Evolutionary conservation across 2,329 filamentous ascomycete species (phyloP), one percentile per base, ranked within the genome.

Genomic region (Ambrosiella xylebori): DNA sequence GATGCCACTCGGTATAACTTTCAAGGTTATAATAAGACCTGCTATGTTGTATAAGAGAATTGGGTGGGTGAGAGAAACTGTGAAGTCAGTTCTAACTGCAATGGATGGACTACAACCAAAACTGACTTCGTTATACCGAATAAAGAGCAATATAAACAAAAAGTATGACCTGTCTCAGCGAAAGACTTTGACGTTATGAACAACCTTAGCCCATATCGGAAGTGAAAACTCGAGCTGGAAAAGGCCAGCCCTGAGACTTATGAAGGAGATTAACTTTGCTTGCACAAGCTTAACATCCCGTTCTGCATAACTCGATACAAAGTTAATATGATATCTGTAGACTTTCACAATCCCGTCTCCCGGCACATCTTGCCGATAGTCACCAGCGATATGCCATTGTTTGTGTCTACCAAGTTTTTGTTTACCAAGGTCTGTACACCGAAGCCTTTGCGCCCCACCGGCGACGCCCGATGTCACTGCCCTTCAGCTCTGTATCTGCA

Each of bases 171-270:
- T 51, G 27, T 51, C 47, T 36, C 47, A 27, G 47, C 47, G 7
- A 51, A 51, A n/a, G 47, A 51, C 19, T 35, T 36, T 51, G 19
- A 15, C 15, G 44, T 17, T 8, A 47, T 47, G 44, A 47, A 5
- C 44, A 47, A 17, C 6, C 5, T 47, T 15, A 47, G n/a, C 44
- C 19, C 44, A 47, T 41, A 11, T 41, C 44, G n/a, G 7, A 15
- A 13, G 13, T 8, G 7, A 17, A 47, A 2, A 19, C 8, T n/a
- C 9, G 8, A 55, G 53, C 39, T 44, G 38, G 38, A 55, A 55
- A 55, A 39, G 41, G 53, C 19, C 53, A 55, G 17, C 4, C 15
- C 53, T 39, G 53, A 55, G 53, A 55, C 53, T 36, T 55, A 55
- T 41, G 38, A 55, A 44, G 7, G 17, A 54, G 44, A 35, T 35